Evolutionary conservation across 768 basidiomycete genomes (phyloP).

Genomic region (Trametes coccinea): DNA sequence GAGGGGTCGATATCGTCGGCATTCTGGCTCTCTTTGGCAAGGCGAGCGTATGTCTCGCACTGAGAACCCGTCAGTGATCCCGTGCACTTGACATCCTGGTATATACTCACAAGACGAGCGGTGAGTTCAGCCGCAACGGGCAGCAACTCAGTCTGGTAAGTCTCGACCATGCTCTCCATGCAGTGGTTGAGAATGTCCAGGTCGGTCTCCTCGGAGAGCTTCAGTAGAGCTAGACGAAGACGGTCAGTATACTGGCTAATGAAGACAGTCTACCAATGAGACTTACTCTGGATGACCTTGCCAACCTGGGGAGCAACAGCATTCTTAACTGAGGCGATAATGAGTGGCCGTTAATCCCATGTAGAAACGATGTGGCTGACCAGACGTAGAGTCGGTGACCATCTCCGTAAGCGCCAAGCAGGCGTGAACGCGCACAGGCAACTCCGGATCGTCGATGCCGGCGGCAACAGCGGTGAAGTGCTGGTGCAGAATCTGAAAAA

Average conservation of each 20-base stretch:
- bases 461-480: constrained; percentile 66
- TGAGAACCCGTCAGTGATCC: constrained; percentile 29
- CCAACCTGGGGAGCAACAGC: constrained; percentile 77
- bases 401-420: constrained; percentile 79
- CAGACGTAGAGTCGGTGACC: constrained; percentile 61
- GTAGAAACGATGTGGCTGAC: constrained; percentile 33
- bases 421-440: constrained; percentile 85
- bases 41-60: constrained; percentile 83
- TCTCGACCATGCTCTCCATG: constrained; percentile 86
- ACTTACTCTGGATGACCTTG: constrained; percentile 81
- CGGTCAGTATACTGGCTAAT: background rate
- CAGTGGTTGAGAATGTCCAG: constrained; percentile 79
- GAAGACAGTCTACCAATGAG: background rate
- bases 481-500: constrained; percentile 53
- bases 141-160: constrained; percentile 79
- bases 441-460: constrained; percentile 74
- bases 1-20: constrained; percentile 50
- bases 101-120: constrained; percentile 62
- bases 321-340: constrained; percentile 50
- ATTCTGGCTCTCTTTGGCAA: constrained; percentile 65
- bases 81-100: background rate
- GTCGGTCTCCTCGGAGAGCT: constrained; percentile 89
- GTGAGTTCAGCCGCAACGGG: constrained; percentile 84
- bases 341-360: background rate
- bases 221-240: constrained; percentile 63